Base-by-base conservation (phyloP, 495 filamentous ascomycete species). In the Bacidia rubella region DNA sequence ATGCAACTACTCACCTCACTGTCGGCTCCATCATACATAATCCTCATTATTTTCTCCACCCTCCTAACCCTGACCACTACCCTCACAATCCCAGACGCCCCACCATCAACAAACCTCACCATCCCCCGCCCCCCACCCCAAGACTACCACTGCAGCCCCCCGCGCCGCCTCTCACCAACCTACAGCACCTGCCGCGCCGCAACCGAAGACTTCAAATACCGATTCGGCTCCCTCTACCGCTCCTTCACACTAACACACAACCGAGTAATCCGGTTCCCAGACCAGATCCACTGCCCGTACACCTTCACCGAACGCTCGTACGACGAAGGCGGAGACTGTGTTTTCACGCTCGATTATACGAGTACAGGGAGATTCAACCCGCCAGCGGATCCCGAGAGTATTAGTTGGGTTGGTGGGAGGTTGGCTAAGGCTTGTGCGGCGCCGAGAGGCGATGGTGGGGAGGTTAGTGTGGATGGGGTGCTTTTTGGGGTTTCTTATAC, bases 111-210 rank as follows among this genome's bases (percentile, higher is more conserved):
- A 32, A 50, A 38, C 38, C 49, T 9, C 47, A 40, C 40, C 22
- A 42, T 21, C 29, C 39, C 32, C 40, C 27, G 19, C 45, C 21
- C 47, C 38, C 42, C 50, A 45, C 38, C 50, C 49, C 47, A 39
- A 11, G 43, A 29, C 49, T 54, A 23, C 54, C 24, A 42, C 25
- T 21, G 19, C 25, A 52, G 39, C 24, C 19, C 49, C 29, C 29
- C 29, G 15, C 29, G 29, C 29, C 7, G 29, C 5, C 15, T 15
- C 15, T 35, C 29, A 7, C 29, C 15, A 35, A 15, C 5, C 15
- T 35, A 35, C 15, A 5, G 29, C 15, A 35, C 29, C 29, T 35
- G 29, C 15, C 29, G 29, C 29, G 29, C 5, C 29, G 29, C 29
- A 5, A 15, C 29, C 7, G 29, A 35, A 15, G 15, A 15, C 5